Percentiles rank a stretch among this genome's conserved stretches.
Evolutionary conservation across 2,329 filamentous ascomycete genomes (phyloP).

Genomic region (Lasiodiplodia theobromae): DNA sequence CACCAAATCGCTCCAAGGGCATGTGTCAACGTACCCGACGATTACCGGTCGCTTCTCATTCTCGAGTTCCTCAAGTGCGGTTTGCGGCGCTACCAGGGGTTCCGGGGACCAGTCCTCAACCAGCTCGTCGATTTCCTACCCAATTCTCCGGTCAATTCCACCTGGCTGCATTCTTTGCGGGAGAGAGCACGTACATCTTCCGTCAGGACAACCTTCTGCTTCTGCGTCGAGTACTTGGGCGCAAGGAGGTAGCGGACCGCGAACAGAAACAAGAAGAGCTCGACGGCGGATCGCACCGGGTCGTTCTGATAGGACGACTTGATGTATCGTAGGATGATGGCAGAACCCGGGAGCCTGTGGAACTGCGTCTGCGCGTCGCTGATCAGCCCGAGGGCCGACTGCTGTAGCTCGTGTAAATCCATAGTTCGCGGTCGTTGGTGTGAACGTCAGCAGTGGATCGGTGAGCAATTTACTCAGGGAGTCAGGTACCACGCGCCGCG

Average conservation of each 20-base stretch:
- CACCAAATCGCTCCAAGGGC: background rate
- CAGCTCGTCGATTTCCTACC: constrained; percentile 91
- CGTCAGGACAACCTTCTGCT: constrained; percentile 85
- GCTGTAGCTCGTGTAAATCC: constrained; percentile 64
- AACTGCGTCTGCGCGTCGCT: constrained; percentile 70
- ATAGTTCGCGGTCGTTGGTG: constrained; percentile 47
- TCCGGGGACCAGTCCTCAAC: constrained; percentile 97
- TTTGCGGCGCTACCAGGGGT: constrained; percentile 79
- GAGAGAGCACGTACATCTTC: constrained; percentile 63
- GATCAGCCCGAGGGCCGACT: constrained; percentile 61
- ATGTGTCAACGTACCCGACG: constrained; percentile 69
- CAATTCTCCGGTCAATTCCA: constrained; percentile 8
- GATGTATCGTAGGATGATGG: constrained; percentile 93
- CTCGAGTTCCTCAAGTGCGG: constrained; percentile 78
- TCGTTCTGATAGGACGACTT: constrained; percentile 98
- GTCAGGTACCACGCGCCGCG: constrained; percentile 4
- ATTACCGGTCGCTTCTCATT: constrained; percentile 86
- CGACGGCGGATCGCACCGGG: constrained; percentile 89
- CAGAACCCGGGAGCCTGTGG: constrained; percentile 90
- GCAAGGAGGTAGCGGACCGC: constrained; percentile 92
- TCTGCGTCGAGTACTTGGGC: constrained; percentile 89
- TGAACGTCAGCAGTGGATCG: constrained; percentile 1
- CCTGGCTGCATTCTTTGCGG: no score
- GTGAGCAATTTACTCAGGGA: constrained; percentile 19
- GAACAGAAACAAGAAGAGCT: constrained; percentile 92